phyloP scores from a whole-genome alignment of 1,139 yeast species.

The Geotrichum siamense region DNA sequence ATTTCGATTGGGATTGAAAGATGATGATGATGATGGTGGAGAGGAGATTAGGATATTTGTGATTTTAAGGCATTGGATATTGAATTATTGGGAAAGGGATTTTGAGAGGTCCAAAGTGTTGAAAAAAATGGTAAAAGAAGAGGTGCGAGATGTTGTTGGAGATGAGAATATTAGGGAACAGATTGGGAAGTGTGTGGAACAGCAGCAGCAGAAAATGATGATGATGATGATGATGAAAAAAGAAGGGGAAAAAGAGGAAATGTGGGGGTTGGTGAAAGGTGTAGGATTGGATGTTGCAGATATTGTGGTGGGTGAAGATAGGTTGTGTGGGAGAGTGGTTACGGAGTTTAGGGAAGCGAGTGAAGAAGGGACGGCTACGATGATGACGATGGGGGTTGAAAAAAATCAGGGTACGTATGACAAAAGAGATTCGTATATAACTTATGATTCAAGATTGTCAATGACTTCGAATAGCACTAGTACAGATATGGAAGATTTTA shows the following conservation, averaged over 20 bases:
- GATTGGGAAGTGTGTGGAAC: background rate
- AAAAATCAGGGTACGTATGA: background rate
- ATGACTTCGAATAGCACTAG: conserved; percentile 3
- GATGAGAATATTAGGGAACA: background rate
- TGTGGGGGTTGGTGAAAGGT: background rate
- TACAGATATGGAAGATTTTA: background rate
- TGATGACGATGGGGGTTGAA: background rate
- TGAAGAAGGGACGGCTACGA: background rate
- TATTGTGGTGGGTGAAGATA: background rate
- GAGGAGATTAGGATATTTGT: background rate
- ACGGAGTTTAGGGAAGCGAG: background rate
- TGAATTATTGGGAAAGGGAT: conserved; percentile 3
- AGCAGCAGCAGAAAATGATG: too few species aligned
- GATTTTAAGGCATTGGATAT: conserved; percentile 1
- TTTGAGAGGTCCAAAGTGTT: background rate
- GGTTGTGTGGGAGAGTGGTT: background rate
- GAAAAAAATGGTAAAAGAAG: background rate
- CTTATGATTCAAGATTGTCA: conserved; percentile 1
- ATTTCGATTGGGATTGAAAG: background rate
- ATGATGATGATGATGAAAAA: too few species aligned
- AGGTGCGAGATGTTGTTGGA: background rate
- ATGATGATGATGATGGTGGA: background rate
- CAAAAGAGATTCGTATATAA: background rate
- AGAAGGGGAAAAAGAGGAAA: background rate
- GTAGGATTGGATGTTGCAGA: background rate